Base-by-base conservation (phyloP, 2,329 filamentous ascomycete genomes). In the Monosporascus sp. region DNA sequence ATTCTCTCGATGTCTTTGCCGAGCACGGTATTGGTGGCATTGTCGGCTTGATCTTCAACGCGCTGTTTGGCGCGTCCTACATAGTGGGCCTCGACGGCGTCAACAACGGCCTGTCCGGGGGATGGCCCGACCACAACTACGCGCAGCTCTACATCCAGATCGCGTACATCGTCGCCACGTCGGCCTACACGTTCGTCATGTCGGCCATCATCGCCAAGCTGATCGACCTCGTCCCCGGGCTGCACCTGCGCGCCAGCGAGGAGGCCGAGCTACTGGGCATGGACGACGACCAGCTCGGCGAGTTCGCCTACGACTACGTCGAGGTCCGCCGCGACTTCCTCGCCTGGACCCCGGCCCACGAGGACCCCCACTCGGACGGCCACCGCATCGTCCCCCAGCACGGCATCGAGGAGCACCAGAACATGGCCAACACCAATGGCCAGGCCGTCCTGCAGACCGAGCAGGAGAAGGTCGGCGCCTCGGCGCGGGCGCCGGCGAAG, bases 251-350 rank as follows among this genome's bases (percentile, higher is more conserved):
- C 54, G 88, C 89, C 8, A 87, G 82, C 26, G 88, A 91, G 65
- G 87, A 92, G 72, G 89, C 89, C 24, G 89, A 94, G 72, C 82
- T 93, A 14, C 82, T 93, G 53, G 89, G 89, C 61, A 92, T 93
- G 88, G 89, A 94, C 66, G 89, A 93, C 68, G 89, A 93, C 73
- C 89, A 94, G 74, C 88, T 93, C 63, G 89, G 89, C 72, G 89
- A 94, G 73, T 94, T 93, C 68, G 89, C 89, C 14, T 93, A 93
- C 77, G 89, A 94, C 70, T 94, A 93, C 70, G 89, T 94, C 60
- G 89, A 94, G 79, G 88, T 93, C 55, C 87, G 89, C 67, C 85
- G 89, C 65, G 89, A 94, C 73, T 94, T 92, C 78, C 82, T 94
- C 40, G 89, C 89, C 55, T 94, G 89, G 89, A 92, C 88, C 31